phyloP scores from a whole-genome alignment of 1,284 basidiomycete genomes.

The Austroboletus niveus region DNA sequence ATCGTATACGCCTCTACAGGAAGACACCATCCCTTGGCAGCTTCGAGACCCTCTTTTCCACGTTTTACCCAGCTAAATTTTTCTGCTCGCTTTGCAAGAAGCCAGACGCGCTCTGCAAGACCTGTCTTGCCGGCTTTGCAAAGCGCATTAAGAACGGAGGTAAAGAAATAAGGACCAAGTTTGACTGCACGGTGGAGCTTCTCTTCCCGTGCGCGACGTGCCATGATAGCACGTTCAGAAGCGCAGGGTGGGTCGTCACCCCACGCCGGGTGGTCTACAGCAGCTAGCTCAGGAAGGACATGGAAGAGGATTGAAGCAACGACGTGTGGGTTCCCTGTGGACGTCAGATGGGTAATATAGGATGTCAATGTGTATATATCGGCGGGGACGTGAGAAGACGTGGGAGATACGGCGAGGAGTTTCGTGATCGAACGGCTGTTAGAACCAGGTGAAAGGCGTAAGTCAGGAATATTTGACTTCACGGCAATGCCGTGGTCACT shows the following conservation, averaged over 20 bases:
- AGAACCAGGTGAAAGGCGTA: background rate
- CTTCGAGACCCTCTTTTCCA: conserved; percentile 17
- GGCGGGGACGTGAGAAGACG: conserved; percentile 18
- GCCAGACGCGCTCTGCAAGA: conserved; percentile 63
- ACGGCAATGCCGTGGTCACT: conserved; percentile 23
- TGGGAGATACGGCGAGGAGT: conserved; percentile 12
- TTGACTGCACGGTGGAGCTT: conserved; percentile 42
- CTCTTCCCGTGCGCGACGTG: conserved; percentile 25
- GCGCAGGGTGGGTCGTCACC: conserved; percentile 24
- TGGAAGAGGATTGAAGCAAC: conserved; percentile 46
- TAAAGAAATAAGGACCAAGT: conserved; percentile 60
- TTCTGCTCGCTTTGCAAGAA: conserved; percentile 55
- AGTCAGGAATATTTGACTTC: conserved; percentile 1
- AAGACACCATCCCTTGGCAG: conserved; percentile 53
- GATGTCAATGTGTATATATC: conserved; percentile 49
- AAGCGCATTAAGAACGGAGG: conserved; percentile 58
- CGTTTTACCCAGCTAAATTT: conserved; percentile 45
- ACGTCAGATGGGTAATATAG: conserved; percentile 51
- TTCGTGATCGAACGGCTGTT: conserved; percentile 8
- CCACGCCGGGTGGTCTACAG: conserved; percentile 40
- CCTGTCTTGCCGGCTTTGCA: conserved; percentile 53
- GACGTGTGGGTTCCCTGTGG: conserved; percentile 46
- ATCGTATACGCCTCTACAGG: conserved; percentile 67
- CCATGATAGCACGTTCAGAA: conserved; percentile 21
- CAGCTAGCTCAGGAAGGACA: conserved; percentile 54